Percentiles rank a stretch among this genome's conserved stretches.
These are phyloP conservation scores for Wallacemonas collosoma DNA, from an alignment of 208 protist genomes.

Conservation along the genomic window DNA sequence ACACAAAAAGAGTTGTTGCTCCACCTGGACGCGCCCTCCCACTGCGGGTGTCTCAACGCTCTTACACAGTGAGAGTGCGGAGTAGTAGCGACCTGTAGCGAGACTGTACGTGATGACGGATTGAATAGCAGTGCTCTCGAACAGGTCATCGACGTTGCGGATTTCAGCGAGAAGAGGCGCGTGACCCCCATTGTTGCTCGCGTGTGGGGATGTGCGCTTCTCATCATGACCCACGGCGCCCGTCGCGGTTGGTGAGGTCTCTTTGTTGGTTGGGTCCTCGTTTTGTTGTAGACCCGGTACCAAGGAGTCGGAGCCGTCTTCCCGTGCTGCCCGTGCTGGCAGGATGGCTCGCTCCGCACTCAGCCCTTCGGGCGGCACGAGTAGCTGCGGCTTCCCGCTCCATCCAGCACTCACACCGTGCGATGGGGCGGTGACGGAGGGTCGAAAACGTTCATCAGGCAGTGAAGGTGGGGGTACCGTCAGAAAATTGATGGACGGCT, in stretches of 20 bases:
- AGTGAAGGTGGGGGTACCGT: constrained; percentile 10
- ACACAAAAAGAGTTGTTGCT: constrained; percentile 4
- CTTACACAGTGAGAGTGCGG: constrained; percentile 23
- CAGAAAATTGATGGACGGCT: constrained; percentile 15
- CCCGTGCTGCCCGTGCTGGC: background rate
- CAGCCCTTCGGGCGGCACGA: background rate
- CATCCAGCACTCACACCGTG: background rate
- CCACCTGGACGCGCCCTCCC: background rate
- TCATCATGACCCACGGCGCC: too few species aligned
- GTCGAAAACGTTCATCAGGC: background rate
- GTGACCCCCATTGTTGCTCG: background rate
- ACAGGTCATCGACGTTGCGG: constrained; percentile 23
- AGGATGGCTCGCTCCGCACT: background rate
- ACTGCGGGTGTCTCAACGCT: background rate
- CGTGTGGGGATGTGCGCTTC: background rate
- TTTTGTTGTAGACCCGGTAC: too few species aligned
- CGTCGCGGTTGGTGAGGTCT: too few species aligned
- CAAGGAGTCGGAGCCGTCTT: too few species aligned
- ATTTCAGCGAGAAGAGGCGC: constrained; percentile 10
- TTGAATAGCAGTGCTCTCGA: constrained; percentile 14
- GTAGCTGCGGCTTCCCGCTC: background rate
- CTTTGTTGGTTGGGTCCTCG: too few species aligned
- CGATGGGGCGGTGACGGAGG: background rate
- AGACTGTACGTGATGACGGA: constrained; percentile 32
- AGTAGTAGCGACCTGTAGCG: constrained; percentile 33